These are phyloP conservation scores for Yueomyces sp. DNA, from an alignment of 1,139 yeast species.

Conservation along the genomic window DNA sequence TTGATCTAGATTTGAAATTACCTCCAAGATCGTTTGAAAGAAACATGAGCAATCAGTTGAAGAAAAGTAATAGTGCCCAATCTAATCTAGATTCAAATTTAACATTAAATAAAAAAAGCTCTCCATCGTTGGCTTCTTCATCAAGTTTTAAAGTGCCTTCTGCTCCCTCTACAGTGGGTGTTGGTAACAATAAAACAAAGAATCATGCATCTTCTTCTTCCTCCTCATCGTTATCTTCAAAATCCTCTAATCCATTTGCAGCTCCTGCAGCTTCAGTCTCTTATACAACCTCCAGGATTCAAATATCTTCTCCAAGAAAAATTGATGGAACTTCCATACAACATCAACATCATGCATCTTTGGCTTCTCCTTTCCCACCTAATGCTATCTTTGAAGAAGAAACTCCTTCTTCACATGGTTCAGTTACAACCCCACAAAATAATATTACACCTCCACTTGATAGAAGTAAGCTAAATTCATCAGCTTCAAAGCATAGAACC, in stretches of 20 bases:
- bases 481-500: no score
- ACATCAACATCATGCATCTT: neutral
- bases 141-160: neutral
- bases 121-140: no score
- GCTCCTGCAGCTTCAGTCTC: conserved; percentile 13
- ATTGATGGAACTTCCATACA: neutral
- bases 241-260: neutral
- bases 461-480: no score
- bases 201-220: no score
- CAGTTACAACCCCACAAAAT: no score
- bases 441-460: no score
- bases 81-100: neutral
- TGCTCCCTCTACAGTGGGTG: neutral
- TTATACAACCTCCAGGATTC: conserved; percentile 13
- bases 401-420: no score
- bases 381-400: no score
- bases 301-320: conserved; percentile 5
- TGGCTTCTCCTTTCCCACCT: neutral
- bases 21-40: neutral
- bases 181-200: no score
- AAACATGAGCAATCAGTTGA: neutral
- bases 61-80: neutral
- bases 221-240: no score
- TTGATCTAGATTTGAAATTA: neutral
- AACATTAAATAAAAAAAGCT: no score